Evolutionary conservation across 345 rosid genomes (phyloP).

Genomic region (Linum trigynum): DNA sequence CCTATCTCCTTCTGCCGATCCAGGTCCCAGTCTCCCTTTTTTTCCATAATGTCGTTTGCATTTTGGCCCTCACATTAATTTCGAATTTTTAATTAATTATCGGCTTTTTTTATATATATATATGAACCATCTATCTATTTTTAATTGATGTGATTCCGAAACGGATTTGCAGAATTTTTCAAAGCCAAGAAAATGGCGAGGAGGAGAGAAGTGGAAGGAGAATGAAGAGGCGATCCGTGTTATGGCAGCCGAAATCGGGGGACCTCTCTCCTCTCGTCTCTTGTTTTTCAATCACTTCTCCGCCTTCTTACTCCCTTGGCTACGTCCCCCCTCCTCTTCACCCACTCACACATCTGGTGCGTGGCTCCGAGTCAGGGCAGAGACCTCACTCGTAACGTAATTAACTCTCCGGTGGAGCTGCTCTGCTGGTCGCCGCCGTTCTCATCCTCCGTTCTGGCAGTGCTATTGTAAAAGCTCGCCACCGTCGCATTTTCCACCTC

Average conservation of each 20-base stretch:
- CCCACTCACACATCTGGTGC: not conserved
- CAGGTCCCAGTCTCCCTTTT: too few species aligned
- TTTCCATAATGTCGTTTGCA: too few species aligned
- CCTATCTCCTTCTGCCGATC: too few species aligned
- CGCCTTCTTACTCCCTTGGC: not conserved
- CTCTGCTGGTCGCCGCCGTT: not conserved
- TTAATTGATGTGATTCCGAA: too few species aligned
- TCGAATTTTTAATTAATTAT: too few species aligned
- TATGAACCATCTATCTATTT: too few species aligned
- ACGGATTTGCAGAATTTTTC: not conserved
- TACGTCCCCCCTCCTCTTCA: not conserved
- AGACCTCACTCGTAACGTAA: not conserved
- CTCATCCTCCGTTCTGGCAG: too few species aligned
- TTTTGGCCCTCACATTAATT: too few species aligned
- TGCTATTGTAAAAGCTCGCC: too few species aligned
- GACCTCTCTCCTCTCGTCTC: not conserved
- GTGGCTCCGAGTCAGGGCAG: conserved; percentile 1
- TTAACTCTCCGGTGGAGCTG: not conserved
- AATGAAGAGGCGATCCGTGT: conserved; percentile 29
- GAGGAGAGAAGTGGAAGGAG: not conserved
- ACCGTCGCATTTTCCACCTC: too few species aligned
- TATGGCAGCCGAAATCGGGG: conserved; percentile 21
- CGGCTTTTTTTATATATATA: too few species aligned
- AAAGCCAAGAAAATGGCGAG: not conserved
- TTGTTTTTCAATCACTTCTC: conserved; percentile 4